A percentile compares a stretch with the other conserved stretches of the same genome.
Evolutionary conservation across 805 yeast species (phyloP).

Genomic region (Candida pseudofarinosa): DNA sequence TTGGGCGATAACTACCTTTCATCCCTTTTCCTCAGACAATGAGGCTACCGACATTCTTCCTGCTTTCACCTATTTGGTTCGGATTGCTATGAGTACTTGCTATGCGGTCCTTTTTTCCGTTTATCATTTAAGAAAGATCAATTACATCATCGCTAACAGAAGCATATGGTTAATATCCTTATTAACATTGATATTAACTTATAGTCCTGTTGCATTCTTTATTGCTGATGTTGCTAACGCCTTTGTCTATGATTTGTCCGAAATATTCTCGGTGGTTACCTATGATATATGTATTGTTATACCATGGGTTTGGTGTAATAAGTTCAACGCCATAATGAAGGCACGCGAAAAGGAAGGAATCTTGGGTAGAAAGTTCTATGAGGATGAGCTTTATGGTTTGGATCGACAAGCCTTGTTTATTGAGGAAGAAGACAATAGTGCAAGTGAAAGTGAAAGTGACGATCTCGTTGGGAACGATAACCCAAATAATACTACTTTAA

Average conservation of each 20-base stretch:
- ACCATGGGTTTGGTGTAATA: constrained; percentile 85
- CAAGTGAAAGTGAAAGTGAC: constrained; percentile 3
- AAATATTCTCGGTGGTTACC: constrained; percentile 68
- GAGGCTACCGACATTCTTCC: constrained; percentile 58
- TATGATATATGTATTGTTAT: constrained; percentile 67
- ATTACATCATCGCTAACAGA: constrained; percentile 45
- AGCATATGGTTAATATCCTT: constrained; percentile 53
- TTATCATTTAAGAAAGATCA: constrained; percentile 48
- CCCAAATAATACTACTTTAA: neutral
- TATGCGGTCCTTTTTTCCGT: constrained; percentile 63
- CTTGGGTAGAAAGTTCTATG: constrained; percentile 70
- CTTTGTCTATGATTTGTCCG: constrained; percentile 73
- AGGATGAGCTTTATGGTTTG: constrained; percentile 52
- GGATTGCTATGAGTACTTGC: constrained; percentile 67
- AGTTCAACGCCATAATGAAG: constrained; percentile 54
- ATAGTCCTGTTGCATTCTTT: constrained; percentile 64
- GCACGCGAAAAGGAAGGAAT: constrained; percentile 65
- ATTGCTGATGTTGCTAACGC: constrained; percentile 71
- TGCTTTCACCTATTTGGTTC: constrained; percentile 67
- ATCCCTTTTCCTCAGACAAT: constrained; percentile 29
- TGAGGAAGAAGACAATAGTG: constrained; percentile 24
- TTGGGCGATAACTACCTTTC: constrained; percentile 66
- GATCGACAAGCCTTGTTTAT: constrained; percentile 38
- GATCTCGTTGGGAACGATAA: constrained; percentile 13
- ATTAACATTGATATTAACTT: constrained; percentile 51